phyloP scores from a whole-genome alignment of 768 basidiomycete species.

The Tulasnella sp. region DNA sequence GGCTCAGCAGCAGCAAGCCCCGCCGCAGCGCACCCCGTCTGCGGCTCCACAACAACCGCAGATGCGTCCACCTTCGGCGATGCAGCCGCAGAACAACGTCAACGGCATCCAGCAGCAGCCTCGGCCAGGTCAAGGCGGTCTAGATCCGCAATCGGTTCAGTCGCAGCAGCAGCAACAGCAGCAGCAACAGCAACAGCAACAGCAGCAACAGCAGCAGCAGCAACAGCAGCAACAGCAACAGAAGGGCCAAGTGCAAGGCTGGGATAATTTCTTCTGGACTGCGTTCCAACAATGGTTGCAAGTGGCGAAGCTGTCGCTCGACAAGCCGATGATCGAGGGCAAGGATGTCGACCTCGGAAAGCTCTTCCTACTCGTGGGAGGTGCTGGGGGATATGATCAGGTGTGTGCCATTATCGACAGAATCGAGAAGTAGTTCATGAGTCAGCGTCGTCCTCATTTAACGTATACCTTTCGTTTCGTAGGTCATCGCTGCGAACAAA shows the following conservation, averaged over 20 bases:
- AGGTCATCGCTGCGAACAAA: neutral
- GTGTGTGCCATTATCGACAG: neutral
- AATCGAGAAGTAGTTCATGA: too few species aligned
- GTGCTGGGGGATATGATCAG: neutral
- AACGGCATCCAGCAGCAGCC: neutral
- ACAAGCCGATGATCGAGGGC: constrained; percentile 2
- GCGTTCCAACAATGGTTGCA: neutral
- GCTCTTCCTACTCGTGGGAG: constrained; percentile 11
- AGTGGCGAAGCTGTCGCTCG: neutral
- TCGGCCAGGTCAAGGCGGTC: neutral
- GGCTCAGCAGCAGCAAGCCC: neutral
- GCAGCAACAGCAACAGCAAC: neutral
- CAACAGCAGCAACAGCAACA: neutral
- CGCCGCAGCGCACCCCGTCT: neutral
- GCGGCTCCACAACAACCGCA: neutral
- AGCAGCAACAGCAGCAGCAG: neutral
- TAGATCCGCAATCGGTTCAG: neutral
- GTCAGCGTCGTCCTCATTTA: neutral
- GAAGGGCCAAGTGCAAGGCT: neutral
- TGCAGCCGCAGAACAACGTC: too few species aligned
- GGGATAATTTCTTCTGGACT: neutral
- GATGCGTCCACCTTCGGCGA: neutral
- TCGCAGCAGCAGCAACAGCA: neutral
- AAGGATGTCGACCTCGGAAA: neutral
- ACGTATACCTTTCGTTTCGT: neutral